Evolutionary conservation across 2,329 filamentous ascomycete species (phyloP), one percentile per base, ranked within the genome.

Genomic region (Alternaria gansuensis): DNA sequence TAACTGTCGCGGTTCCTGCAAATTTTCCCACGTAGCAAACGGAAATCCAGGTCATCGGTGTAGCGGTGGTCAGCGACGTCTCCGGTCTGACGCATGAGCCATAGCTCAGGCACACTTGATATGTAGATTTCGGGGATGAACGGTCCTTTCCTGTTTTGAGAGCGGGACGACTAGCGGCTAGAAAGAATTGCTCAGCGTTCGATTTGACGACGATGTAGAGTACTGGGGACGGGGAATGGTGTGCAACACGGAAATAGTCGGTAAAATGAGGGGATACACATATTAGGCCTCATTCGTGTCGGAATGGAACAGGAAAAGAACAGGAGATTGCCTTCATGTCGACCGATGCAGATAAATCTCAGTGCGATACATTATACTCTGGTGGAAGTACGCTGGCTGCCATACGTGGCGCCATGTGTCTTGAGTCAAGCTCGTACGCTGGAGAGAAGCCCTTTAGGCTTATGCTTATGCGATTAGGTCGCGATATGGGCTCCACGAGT

Each of bases 401-500:
- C 4, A 33, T 34, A 2, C 28, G 33, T 45, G 44, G 43, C 14
- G 44, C 44, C 29, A 33, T 37, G 14, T 48, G 49, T 23, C 43
- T 45, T 29, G 58, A 41, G n/a, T 46, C 24, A 23, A 57, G 9
- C 36, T 57, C 51, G 34, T 59, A 54, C 14, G 29, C 43, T 7
- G 45, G 49, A 34, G 60, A 63, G 26, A 57, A 59, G 33, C 66
- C 66, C 49, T 51, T 65, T 21, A 70, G 66, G 26, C 48, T 40
- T 37, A 67, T 58, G 36, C 41, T 65, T 44, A 71, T 56, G 34
- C 63, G 63, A 23, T 63, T 54, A 10, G 69, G 70, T 24, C 66
- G 62, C 21, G 60, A 52, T 13, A 58, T 61, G 8, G 68, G 66
- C 8, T 66, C 62, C 7, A 72, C 54, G 24, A 69, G 62, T 9